These are phyloP conservation scores for Penicillium sp. DNA, from an alignment of 2,329 filamentous ascomycete species.

Conservation along the genomic window DNA sequence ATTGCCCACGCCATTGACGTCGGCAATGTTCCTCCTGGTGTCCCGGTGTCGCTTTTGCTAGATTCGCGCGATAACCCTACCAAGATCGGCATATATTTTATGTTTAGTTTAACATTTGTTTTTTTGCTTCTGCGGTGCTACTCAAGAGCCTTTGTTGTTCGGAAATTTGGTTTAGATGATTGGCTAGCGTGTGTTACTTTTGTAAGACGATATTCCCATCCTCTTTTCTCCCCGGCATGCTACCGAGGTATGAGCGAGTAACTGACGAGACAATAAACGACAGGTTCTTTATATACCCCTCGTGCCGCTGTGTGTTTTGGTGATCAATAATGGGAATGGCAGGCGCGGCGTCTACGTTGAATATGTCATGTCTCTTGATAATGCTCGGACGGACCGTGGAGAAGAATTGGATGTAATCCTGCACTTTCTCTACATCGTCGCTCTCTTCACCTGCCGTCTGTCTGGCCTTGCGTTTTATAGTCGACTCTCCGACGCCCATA, in stretches of 20 bases:
- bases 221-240: background rate
- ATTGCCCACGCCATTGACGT: constrained; percentile 25
- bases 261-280: background rate
- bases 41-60: constrained; percentile 26
- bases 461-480: constrained; percentile 53
- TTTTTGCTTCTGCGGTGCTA: constrained; percentile 43
- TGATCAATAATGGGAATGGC: constrained; percentile 11
- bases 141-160: constrained; percentile 43
- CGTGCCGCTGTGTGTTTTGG: constrained; percentile 6
- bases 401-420: constrained; percentile 50
- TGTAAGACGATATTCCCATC: constrained; percentile 29
- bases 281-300: constrained; percentile 11
- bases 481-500: constrained; percentile 38
- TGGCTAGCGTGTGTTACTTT: constrained; percentile 46
- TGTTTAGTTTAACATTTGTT: constrained; percentile 25
- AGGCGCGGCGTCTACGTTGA: constrained; percentile 9
- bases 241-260: background rate
- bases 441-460: constrained; percentile 48
- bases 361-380: constrained; percentile 11
- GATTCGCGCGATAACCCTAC: constrained; percentile 25
- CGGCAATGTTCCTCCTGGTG: constrained; percentile 23
- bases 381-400: constrained; percentile 27
- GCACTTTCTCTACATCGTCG: constrained; percentile 51
- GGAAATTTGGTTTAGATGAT: constrained; percentile 46
- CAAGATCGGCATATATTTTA: constrained; percentile 27